Evolutionary conservation across 1,284 basidiomycete species (phyloP).

Genomic region (Ustilago esculenta): DNA sequence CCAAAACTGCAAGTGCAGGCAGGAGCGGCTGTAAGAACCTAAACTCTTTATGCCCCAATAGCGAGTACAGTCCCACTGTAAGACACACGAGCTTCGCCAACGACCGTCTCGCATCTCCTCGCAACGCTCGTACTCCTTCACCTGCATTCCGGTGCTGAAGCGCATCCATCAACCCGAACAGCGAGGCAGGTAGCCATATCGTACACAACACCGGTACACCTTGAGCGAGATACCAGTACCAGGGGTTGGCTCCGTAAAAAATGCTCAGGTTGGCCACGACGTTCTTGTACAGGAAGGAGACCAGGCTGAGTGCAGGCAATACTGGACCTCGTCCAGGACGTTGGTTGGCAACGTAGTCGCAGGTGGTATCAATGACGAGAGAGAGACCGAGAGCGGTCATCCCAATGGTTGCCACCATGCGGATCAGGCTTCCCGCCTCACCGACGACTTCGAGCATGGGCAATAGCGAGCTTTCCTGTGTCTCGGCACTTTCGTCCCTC

Average conservation of each 20-base stretch:
- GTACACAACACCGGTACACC: slow-evolving; percentile 81
- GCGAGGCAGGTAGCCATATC: slow-evolving; percentile 78
- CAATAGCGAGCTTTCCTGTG: slow-evolving; percentile 9
- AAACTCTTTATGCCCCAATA: slow-evolving; percentile 80
- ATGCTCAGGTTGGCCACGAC: slow-evolving; percentile 75
- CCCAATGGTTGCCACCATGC: slow-evolving; percentile 41
- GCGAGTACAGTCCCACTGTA: slow-evolving; percentile 44
- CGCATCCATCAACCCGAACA: slow-evolving; percentile 70
- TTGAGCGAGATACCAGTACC: slow-evolving; percentile 89
- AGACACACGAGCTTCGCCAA: slow-evolving; percentile 32
- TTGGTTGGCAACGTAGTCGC: slow-evolving; percentile 71
- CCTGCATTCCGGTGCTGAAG: not conserved
- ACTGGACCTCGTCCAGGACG: slow-evolving; percentile 50
- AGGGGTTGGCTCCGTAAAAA: slow-evolving; percentile 90
- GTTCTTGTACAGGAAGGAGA: slow-evolving; percentile 84
- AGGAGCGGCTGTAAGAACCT: slow-evolving; percentile 92
- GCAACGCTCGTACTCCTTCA: not conserved
- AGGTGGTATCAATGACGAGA: slow-evolving; percentile 75
- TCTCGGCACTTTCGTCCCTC: not conserved
- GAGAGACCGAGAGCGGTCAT: slow-evolving; percentile 68
- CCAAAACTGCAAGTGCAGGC: slow-evolving; percentile 84
- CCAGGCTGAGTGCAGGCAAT: slow-evolving; percentile 75
- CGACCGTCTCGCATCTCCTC: slow-evolving; percentile 5
- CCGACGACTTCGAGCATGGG: slow-evolving; percentile 21
- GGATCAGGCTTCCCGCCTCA: slow-evolving; percentile 13